Evolutionary conservation across 2,329 filamentous ascomycete genomes (phyloP).

Genomic region (Chaetomiaceae sp.): DNA sequence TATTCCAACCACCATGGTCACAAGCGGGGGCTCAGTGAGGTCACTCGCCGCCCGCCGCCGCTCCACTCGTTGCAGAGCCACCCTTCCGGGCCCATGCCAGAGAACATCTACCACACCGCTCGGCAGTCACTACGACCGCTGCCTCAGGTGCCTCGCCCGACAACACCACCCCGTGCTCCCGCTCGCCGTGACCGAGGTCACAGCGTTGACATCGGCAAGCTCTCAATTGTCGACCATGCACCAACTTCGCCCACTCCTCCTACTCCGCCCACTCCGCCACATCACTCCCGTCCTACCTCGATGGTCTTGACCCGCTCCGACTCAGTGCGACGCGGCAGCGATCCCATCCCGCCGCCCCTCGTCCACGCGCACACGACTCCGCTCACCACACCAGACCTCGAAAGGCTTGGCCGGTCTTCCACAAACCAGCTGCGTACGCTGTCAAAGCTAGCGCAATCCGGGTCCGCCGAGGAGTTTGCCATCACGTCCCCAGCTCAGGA

Average conservation of each 20-base stretch:
- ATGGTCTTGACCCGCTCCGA: conserved; percentile 56
- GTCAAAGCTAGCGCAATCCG: conserved; percentile 72
- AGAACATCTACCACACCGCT: conserved; percentile 62
- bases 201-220: conserved; percentile 56
- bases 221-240: conserved; percentile 44
- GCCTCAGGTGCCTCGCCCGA: conserved; percentile 53
- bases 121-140: conserved; percentile 73
- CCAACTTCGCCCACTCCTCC: conserved; percentile 27
- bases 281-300: conserved; percentile 50
- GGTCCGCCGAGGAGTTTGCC: conserved; percentile 70
- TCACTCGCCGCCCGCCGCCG: conserved; percentile 44
- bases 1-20: conserved; percentile 52
- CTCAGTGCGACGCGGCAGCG: conserved; percentile 37
- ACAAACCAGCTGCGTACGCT: conserved; percentile 84
- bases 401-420: conserved; percentile 78
- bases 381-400: conserved; percentile 65
- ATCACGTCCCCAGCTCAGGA: conserved; percentile 74
- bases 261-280: conserved; percentile 34
- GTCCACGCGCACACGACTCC: conserved; percentile 36
- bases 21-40: conserved; percentile 71
- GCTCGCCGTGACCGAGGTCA: conserved; percentile 52
- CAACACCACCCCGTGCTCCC: conserved; percentile 31
- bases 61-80: conserved; percentile 37
- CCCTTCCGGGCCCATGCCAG: conserved; percentile 42
- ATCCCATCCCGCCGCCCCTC: conserved; percentile 29